Percentiles rank a stretch among this genome's conserved stretches.
phyloP scores from a whole-genome alignment of 169 alveolate species.

The Plasmodium cynomolgi region DNA sequence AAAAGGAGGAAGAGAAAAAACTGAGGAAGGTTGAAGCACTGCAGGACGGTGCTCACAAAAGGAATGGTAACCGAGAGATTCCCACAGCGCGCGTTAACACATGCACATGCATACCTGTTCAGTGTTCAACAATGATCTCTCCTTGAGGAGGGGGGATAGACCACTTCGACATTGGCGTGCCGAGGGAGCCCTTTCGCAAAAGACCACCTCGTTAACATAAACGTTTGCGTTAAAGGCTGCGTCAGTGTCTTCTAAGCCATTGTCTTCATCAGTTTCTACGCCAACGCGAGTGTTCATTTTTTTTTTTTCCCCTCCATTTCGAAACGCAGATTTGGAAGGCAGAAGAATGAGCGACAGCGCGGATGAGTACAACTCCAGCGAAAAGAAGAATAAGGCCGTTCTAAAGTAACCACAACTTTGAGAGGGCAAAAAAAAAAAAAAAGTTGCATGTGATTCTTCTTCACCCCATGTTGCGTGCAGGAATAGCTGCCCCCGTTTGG shows the following conservation, averaged over 20 bases:
- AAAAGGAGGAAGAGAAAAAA: slow-evolving; percentile 18
- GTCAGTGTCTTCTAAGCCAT: neutral
- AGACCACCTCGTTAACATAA: neutral
- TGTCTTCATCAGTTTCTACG: neutral
- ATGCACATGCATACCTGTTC: neutral
- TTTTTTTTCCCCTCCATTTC: neutral
- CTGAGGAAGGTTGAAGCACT: neutral
- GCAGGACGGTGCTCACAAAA: neutral
- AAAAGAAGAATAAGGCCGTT: slow-evolving; percentile 58
- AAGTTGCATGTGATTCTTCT: neutral
- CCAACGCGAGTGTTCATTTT: neutral
- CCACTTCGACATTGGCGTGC: neutral
- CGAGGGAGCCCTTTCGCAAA: too few relatives aligned
- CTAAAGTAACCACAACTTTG: slow-evolving; percentile 33
- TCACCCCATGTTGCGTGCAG: neutral
- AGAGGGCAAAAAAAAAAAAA: neutral
- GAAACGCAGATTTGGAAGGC: slow-evolving; percentile 7
- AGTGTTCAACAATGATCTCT: neutral
- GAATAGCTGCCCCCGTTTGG: neutral
- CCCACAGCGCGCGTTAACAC: neutral
- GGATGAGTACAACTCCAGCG: slow-evolving; percentile 28
- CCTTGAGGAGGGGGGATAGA: neutral
- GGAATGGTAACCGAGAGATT: neutral
- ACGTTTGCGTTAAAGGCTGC: neutral
- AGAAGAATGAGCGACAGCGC: neutral